Evolutionary conservation across 345 rosid genomes (phyloP), one percentile per base, ranked within the genome.

Genomic region (Limnanthes douglasii): DNA sequence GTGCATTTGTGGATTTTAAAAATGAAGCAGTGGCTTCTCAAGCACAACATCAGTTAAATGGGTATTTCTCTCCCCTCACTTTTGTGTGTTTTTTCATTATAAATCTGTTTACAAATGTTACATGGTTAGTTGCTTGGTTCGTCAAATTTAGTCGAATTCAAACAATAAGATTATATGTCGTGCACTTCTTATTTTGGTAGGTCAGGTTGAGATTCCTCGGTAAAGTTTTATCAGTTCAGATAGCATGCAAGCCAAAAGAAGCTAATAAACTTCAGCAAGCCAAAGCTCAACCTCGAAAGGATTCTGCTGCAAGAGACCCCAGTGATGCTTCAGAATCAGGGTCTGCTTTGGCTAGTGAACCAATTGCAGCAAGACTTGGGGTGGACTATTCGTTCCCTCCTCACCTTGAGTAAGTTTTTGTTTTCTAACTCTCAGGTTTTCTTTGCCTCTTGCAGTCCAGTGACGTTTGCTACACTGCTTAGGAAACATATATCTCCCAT

Each of bases 311-410:
- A 2, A 42, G 39, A 42, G 73, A 59, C 17, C 24, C 1, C 16
- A 28, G 16, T 31, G 54, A 34, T 34, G 63, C 39, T 43, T 45
- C 54, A 25, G 72, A 69, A 39, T 39, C 60, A 1, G 65, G 68
- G 31, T 56, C 59, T 26, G 21, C 16, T 2, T 36, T 49, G 45
- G 28, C 70, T 40, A 51, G 47, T 21, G 85, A 84, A 50, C 69
- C 96, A 2, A 77, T 84, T 55, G 96, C 94, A 35, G 62, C 83
- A 23, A 80, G 70, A 60, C 85, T 84, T 37, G 98, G 98, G 32
- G 75, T 90, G 5, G 84, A 84, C 56, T 84, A 88, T 54, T 73
- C 86, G 10, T 83, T 79, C 56, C 97, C 97, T 67, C 93, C 95
- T 51, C 72, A 73, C 34, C 62, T 79, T 12, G 90, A 76, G 97